Evolutionary conservation across 1,284 basidiomycete species (phyloP), one percentile per base, ranked within the genome.

Genomic region (Leccinum subrobustum): DNA sequence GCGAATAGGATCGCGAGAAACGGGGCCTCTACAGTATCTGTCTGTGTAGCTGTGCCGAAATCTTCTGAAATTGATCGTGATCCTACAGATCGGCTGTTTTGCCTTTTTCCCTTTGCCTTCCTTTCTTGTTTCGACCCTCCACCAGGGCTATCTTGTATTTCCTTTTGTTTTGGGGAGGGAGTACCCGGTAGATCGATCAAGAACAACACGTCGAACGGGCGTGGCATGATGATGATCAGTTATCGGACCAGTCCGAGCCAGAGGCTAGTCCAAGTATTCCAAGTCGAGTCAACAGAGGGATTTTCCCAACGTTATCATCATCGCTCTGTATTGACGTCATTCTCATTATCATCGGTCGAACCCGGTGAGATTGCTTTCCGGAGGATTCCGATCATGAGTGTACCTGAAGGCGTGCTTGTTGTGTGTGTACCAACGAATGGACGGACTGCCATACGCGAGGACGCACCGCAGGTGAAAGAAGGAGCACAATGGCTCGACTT

Each of bases 1-100:
- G 29, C 65, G 51, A 65, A 54, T 62, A 57, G 47, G 63, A 60
- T 47, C 5, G 23, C 8, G 31, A 18, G 35, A 27, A 44, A 44
- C 42, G n/a, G 9, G n/a, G 3, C 35, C 14, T 44, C 42, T 44
- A 44, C 42, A 44, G 42, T 20, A 44, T 44, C 42, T 44, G 42
- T 18, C 42, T 20, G 9, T n/a, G 33, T 35, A 35, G n/a, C n/a
- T 42, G 39, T 18, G 37, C 16, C 37, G 5, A 35, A 35, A 35
- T 35, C 33, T 44, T 11, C 8, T 18, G 42, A 7, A 5, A 9
- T 20, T 44, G 18, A 44, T 44, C 42, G 8, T 20, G 42, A 44
- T 44, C 9, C 42, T 44, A 44, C 18, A 11, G 42, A 44, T 44
- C 42, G 18, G 42, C 18, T 11, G 9, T 44, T 9, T 44, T n/a